Evolutionary conservation across 805 yeast genomes (phyloP), one percentile per base, ranked within the genome.

Genomic region (Blastobotrys peoriensis): DNA sequence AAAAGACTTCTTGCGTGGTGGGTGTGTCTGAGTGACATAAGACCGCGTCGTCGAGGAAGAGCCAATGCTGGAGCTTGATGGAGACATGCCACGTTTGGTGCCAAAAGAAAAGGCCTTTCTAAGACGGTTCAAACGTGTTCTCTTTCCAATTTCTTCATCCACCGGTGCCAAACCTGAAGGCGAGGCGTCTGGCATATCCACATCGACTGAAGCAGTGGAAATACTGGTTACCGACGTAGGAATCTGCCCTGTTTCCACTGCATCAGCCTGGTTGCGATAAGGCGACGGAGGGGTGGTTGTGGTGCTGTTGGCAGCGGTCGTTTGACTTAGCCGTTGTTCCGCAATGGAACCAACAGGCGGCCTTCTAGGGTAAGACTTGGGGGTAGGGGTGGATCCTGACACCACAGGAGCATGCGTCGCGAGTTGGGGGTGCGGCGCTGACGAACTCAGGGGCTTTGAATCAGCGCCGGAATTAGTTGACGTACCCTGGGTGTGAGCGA

Each of bases 41-140:
- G 39, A 36, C 19, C 19, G 8, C 30, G 30, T 25, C 30, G 30
- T 25, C 20, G 28, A 15, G 17, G 45, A 15, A 15, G 33, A 19
- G 30, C 21, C 22, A 19, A 35, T 18, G 10, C 13, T 4, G 17
- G 25, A 19, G 9, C 18, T 18, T 25, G 46, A 8, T 15, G 30
- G 30, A 25, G 30, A 25, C 30, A 25, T 25, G 30, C 21, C 21
- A 3, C 18, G 15, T n/a, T 33, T 33, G 3, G 27, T 22, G 23
- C 54, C 53, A 45, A 53, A 51, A 4, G 53, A 33, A 23, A 53
- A 48, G 6, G 54, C 56, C 45, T 46, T 46, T 37, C 47, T 51
- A 10, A 53, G 41, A 8, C 30, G 30, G 30, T 25, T 25, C 30
- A 25, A 13, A 8, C 30, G 8, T 8, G 30, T 25, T 13, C 30